Evolutionary conservation across 805 yeast genomes (phyloP).

Genomic region (Sugiyamaella floridensis): DNA sequence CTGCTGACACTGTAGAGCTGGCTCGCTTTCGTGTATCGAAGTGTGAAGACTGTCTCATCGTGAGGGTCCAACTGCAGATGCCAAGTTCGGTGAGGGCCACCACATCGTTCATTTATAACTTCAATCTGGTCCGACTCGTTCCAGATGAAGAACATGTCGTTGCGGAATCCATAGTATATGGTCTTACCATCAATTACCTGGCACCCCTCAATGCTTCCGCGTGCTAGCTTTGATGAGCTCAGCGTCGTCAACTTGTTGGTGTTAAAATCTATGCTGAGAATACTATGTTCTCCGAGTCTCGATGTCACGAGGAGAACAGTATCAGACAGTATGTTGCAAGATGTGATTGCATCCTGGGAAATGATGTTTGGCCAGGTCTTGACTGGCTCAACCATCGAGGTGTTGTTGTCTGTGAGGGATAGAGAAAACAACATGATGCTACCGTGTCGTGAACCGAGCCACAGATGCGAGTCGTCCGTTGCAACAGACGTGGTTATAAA

Average conservation of each 20-base stretch:
- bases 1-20: conserved; percentile 32
- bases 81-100: conserved; percentile 92
- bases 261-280: conserved; percentile 4
- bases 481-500: conserved; percentile 54
- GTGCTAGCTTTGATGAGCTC: conserved; percentile 52
- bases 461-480: conserved; percentile 28
- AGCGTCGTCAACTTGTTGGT: background rate
- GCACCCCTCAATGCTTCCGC: conserved; percentile 80
- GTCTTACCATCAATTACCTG: conserved; percentile 21
- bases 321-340: conserved; percentile 7
- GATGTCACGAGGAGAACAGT: conserved; percentile 18
- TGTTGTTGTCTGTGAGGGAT: background rate
- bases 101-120: conserved; percentile 64
- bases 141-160: conserved; percentile 70
- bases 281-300: conserved; percentile 23
- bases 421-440: conserved; percentile 52
- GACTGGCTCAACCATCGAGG: background rate
- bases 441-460: conserved; percentile 69
- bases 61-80: conserved; percentile 32
- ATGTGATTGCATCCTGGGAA: conserved; percentile 27
- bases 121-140: conserved; percentile 74
- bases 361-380: conserved; percentile 13
- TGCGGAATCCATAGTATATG: conserved; percentile 73
- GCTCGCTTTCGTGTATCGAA: conserved; percentile 56
- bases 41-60: conserved; percentile 32